A percentile compares a stretch with the other conserved stretches of the same genome.
phyloP scores from a whole-genome alignment of 768 basidiomycete species.

The Pleurotus citrinopileatus region DNA sequence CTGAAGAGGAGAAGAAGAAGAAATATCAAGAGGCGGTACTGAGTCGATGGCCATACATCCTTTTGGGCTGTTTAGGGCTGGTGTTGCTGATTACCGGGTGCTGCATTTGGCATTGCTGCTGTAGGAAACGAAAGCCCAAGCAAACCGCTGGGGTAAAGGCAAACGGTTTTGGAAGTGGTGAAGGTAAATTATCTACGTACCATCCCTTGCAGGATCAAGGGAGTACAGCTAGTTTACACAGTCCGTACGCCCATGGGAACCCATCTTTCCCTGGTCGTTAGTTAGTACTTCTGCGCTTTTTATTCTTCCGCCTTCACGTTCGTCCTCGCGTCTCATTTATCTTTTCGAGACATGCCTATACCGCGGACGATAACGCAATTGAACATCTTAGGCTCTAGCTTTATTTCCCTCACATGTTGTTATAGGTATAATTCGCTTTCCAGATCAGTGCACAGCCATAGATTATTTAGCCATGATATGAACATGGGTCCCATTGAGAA shows the following conservation, averaged over 20 bases:
- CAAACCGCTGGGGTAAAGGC: constrained; percentile 6
- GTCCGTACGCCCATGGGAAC: constrained; percentile 1
- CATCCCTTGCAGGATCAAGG: constrained; percentile 11
- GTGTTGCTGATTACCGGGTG: constrained; percentile 42
- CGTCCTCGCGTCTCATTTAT: background rate
- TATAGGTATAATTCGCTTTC: background rate
- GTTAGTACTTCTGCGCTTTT: background rate
- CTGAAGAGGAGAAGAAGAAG: constrained; percentile 64
- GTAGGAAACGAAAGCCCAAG: constrained; percentile 30
- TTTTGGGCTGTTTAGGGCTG: constrained; percentile 54
- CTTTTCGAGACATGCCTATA: background rate
- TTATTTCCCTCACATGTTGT: background rate
- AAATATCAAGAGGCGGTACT: constrained; percentile 59
- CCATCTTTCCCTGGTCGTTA: constrained; percentile 2
- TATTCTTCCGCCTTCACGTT: background rate
- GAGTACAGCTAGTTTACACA: constrained; percentile 1
- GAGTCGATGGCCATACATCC: constrained; percentile 74
- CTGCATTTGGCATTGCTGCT: constrained; percentile 62
- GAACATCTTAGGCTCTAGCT: background rate
- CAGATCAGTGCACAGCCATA: background rate
- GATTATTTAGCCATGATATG: background rate
- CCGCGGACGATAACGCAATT: background rate
- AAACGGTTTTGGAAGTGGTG: background rate
- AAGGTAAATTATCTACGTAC: constrained; percentile 4
- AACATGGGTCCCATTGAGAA: background rate